Conservation (phyloP, 2,329 filamentous ascomycete genomes). For the Pyrenochaeta sp. region DNA sequence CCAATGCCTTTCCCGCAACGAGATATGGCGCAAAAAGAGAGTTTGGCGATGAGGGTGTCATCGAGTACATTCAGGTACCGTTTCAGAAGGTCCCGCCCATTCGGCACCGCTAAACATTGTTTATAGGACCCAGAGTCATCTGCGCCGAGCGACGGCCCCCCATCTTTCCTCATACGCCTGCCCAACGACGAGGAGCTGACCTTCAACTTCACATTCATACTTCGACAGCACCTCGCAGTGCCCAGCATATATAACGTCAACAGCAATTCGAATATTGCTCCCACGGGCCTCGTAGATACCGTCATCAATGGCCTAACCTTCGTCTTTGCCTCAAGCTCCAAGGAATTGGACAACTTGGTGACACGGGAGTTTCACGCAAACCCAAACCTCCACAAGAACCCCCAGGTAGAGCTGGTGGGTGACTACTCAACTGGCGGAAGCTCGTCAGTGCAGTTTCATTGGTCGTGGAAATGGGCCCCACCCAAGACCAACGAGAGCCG, state of each 20-base stretch:
- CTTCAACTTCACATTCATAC: slow-evolving; percentile 91
- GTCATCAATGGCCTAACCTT: slow-evolving; percentile 89
- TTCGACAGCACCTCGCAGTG: slow-evolving; percentile 64
- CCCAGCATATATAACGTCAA: slow-evolving; percentile 50
- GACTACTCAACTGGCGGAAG: slow-evolving; percentile 87
- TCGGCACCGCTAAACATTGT: slow-evolving; percentile 14
- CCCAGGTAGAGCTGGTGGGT: slow-evolving; percentile 94
- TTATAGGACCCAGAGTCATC: slow-evolving; percentile 76
- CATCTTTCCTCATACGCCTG: slow-evolving; percentile 85
- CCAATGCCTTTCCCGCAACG: slow-evolving; percentile 87
- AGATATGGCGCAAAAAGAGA: slow-evolving; percentile 78
- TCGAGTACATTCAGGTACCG: slow-evolving; percentile 91
- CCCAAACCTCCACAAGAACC: slow-evolving; percentile 95
- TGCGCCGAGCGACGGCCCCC: slow-evolving; percentile 52
- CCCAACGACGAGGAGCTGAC: slow-evolving; percentile 90
- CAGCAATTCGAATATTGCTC: slow-evolving; percentile 58
- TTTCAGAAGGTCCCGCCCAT: slow-evolving; percentile 1
- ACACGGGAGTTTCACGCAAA: slow-evolving; percentile 97
- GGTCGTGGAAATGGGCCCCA: slow-evolving; percentile 97
- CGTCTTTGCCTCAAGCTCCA: slow-evolving; percentile 83
- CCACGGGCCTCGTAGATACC: slow-evolving; percentile 66
- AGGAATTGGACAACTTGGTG: slow-evolving; percentile 91
- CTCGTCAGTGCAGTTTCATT: slow-evolving; percentile 86
- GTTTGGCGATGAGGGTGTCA: slow-evolving; percentile 73
- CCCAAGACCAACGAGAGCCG: slow-evolving; percentile 83